Evolutionary conservation across 2,329 filamentous ascomycete genomes (phyloP).

Genomic region (Cyphellophora europaea): DNA sequence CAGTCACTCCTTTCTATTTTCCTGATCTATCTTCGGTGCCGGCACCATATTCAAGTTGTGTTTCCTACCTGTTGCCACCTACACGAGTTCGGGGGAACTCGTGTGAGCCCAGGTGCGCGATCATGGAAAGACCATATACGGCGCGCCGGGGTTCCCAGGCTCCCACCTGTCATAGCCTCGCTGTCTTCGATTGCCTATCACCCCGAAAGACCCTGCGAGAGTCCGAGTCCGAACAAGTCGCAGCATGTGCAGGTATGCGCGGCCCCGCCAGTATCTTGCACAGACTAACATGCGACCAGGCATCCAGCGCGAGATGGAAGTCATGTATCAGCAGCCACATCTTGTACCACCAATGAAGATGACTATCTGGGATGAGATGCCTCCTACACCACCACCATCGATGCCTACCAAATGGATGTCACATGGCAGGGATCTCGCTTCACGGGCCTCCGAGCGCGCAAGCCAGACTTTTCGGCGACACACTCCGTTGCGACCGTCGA

Average conservation of each 20-base stretch:
- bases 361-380: conserved; percentile 31
- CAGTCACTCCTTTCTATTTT: too few species aligned
- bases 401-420: conserved; percentile 26
- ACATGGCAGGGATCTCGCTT: conserved; percentile 28
- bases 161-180: conserved; percentile 9
- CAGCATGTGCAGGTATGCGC: too few species aligned
- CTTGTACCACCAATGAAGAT: conserved; percentile 38
- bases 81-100: too few species aligned
- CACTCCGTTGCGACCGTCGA: conserved; percentile 24
- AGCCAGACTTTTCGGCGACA: conserved; percentile 30
- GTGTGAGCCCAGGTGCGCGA: too few species aligned
- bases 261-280: too few species aligned
- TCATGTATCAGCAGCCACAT: conserved; percentile 35
- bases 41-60: too few species aligned
- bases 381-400: conserved; percentile 22
- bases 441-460: conserved; percentile 30
- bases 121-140: too few species aligned
- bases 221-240: too few species aligned
- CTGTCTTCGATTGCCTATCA: conserved; percentile 13
- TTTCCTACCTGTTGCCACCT: too few species aligned
- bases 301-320: conserved; percentile 32
- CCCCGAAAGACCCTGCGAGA: conserved; percentile 1
- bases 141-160: conserved; percentile 10
- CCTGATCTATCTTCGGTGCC: too few species aligned
- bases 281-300: conserved; percentile 18